These are phyloP conservation scores for Uromyces viciae-fabae DNA, from an alignment of 1,284 basidiomycete genomes.

Conservation along the genomic window DNA sequence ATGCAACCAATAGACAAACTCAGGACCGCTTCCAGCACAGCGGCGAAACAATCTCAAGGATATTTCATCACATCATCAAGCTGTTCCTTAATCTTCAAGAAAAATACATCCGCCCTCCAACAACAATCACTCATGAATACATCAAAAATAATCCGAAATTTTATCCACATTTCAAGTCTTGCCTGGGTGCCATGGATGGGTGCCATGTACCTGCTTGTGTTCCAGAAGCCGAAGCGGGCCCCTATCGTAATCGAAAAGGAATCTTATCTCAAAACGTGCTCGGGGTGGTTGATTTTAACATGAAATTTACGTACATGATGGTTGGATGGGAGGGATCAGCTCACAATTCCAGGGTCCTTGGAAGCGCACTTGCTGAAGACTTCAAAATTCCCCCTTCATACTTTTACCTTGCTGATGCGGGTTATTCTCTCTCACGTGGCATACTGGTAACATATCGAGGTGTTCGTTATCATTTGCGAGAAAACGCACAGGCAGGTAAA, in stretches of 20 bases:
- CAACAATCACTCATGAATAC: background rate
- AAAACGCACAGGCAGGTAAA: too few relatives aligned
- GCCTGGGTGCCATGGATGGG: constrained; percentile 57
- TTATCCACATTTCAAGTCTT: constrained; percentile 56
- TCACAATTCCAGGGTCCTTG: constrained; percentile 54
- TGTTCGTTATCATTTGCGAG: too few relatives aligned
- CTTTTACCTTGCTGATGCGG: too few relatives aligned
- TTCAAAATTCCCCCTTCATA: too few relatives aligned
- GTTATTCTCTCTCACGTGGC: too few relatives aligned
- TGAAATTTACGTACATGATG: constrained; percentile 55
- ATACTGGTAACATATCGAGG: too few relatives aligned
- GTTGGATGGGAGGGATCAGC: constrained; percentile 57
- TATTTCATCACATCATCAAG: constrained; percentile 12
- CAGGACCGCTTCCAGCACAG: constrained; percentile 46
- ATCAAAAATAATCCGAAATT: constrained; percentile 54
- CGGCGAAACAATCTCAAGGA: constrained; percentile 47
- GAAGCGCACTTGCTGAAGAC: constrained; percentile 48
- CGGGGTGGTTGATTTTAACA: constrained; percentile 52
- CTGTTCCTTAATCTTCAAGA: background rate
- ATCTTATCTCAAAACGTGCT: constrained; percentile 55
- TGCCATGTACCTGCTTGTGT: constrained; percentile 54
- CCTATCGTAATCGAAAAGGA: constrained; percentile 55
- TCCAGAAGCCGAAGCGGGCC: constrained; percentile 49
- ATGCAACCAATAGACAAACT: constrained; percentile 4
- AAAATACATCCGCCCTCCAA: constrained; percentile 36